Conservation (phyloP, 2,329 filamentous ascomycete species). For the Penicillium sp. region DNA sequence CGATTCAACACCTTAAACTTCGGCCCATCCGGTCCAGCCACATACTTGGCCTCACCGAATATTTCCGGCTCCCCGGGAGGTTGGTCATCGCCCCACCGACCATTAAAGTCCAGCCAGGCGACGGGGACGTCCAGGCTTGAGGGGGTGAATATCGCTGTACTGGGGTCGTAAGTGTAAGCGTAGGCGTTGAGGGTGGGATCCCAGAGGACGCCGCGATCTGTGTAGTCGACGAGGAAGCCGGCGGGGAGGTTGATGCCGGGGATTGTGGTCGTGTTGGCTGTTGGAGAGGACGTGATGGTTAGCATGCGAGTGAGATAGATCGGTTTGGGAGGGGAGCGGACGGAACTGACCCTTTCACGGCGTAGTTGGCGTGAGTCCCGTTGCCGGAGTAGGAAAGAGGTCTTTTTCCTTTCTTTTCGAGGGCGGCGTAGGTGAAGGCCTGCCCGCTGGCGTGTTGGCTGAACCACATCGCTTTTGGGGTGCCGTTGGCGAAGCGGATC, state of each 20-base stretch:
- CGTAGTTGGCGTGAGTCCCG: conserved; percentile 67
- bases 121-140: conserved; percentile 49
- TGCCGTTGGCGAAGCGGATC: conserved; percentile 63
- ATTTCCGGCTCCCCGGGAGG: conserved; percentile 55
- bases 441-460: conserved; percentile 65
- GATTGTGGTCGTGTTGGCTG: conserved; percentile 64
- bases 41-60: conserved; percentile 59
- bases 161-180: conserved; percentile 56
- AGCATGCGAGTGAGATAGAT: neutral
- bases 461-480: conserved; percentile 62
- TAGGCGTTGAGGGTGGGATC: conserved; percentile 61
- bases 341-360: conserved; percentile 49
- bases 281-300: neutral
- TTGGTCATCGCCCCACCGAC: conserved; percentile 64
- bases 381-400: conserved; percentile 62
- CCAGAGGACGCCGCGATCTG: conserved; percentile 59
- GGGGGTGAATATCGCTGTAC: conserved; percentile 50
- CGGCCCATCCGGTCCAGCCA: conserved; percentile 63
- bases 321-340: neutral
- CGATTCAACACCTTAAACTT: conserved; percentile 61
- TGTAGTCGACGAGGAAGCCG: conserved; percentile 58
- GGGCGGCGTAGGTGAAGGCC: conserved; percentile 61
- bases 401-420: conserved; percentile 56
- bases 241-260: conserved; percentile 60
- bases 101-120: conserved; percentile 59